Percentiles rank a stretch among this genome's conserved stretches.
These are phyloP conservation scores for Rhizophora apiculata DNA, from an alignment of 345 rosid genomes.

Conservation along the genomic window DNA sequence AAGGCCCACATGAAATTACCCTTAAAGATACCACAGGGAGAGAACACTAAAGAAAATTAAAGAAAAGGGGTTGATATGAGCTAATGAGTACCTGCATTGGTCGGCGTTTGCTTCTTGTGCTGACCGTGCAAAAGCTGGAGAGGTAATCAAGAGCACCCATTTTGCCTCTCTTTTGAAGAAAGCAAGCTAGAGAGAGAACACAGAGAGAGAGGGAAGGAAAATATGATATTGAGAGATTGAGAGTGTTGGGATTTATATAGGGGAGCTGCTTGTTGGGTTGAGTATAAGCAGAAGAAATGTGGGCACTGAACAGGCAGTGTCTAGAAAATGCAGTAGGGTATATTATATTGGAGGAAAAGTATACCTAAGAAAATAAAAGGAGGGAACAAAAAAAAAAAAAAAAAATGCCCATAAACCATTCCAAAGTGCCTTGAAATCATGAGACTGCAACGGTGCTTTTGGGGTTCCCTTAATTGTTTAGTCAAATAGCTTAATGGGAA, in stretches of 20 bases:
- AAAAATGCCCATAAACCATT: slow-evolving; percentile 22
- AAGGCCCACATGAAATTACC: no score
- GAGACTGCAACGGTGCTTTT: slow-evolving; percentile 19
- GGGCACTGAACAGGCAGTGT: neutral
- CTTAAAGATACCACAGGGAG: no score
- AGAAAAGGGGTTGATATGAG: neutral
- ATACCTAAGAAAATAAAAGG: neutral
- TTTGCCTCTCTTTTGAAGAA: slow-evolving; percentile 27
- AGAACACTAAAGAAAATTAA: neutral
- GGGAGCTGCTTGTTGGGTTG: neutral
- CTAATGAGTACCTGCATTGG: slow-evolving; percentile 67
- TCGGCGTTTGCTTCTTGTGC: slow-evolving; percentile 67
- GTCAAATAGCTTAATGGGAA: slow-evolving; percentile 11
- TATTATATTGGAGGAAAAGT: neutral
- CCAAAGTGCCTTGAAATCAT: slow-evolving; percentile 26
- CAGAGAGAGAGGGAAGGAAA: slow-evolving; percentile 1
- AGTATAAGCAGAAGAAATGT: neutral
- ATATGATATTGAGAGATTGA: neutral
- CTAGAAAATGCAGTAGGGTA: neutral
- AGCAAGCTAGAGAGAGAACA: slow-evolving; percentile 4
- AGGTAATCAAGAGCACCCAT: slow-evolving; percentile 93
- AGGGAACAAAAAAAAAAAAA: neutral
- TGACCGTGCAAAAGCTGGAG: slow-evolving; percentile 71
- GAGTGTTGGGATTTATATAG: neutral
- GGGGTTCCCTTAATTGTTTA: slow-evolving; percentile 17